phyloP scores from a whole-genome alignment of 345 rosid genomes.

The Lepidium sativum region DNA sequence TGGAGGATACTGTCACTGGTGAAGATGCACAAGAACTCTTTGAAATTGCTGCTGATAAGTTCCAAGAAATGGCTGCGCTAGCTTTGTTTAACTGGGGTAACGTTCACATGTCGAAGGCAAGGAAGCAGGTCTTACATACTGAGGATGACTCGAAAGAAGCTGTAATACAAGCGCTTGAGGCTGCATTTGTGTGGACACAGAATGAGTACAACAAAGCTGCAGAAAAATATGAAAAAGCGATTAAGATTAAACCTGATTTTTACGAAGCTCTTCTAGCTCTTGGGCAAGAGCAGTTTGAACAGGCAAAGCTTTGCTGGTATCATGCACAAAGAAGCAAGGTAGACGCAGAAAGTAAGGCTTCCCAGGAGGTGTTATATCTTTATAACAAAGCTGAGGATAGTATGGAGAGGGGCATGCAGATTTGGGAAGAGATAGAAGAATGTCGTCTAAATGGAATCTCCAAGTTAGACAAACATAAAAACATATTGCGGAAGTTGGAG shows the following conservation, averaged over 20 bases:
- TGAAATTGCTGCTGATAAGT: slow-evolving; percentile 75
- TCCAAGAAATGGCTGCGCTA: slow-evolving; percentile 96
- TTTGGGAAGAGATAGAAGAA: slow-evolving; percentile 97
- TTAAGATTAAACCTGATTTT: slow-evolving; percentile 79
- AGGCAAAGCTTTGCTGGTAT: slow-evolving; percentile 94
- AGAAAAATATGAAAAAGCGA: slow-evolving; percentile 66
- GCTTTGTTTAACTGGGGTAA: slow-evolving; percentile 98
- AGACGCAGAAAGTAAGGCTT: slow-evolving; percentile 52
- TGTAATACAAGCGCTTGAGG: slow-evolving; percentile 41
- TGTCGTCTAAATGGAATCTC: slow-evolving; percentile 82
- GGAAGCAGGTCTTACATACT: slow-evolving; percentile 55
- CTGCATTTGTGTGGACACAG: slow-evolving; percentile 65
- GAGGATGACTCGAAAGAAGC: slow-evolving; percentile 66
- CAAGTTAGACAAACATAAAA: slow-evolving; percentile 60
- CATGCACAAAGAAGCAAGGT: slow-evolving; percentile 63
- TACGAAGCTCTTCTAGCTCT: slow-evolving; percentile 91
- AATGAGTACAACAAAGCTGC: slow-evolving; percentile 72
- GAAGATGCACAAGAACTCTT: slow-evolving; percentile 87
- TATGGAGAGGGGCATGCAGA: slow-evolving; percentile 96
- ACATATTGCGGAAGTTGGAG: slow-evolving; percentile 54
- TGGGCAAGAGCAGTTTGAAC: slow-evolving; percentile 94
- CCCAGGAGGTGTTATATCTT: slow-evolving; percentile 70
- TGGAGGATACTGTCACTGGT: slow-evolving; percentile 78
- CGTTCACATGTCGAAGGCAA: slow-evolving; percentile 84
- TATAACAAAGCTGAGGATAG: slow-evolving; percentile 97